These are phyloP conservation scores for Arthroderma uncinatum DNA, from an alignment of 2,329 filamentous ascomycete species.

Conservation along the genomic window DNA sequence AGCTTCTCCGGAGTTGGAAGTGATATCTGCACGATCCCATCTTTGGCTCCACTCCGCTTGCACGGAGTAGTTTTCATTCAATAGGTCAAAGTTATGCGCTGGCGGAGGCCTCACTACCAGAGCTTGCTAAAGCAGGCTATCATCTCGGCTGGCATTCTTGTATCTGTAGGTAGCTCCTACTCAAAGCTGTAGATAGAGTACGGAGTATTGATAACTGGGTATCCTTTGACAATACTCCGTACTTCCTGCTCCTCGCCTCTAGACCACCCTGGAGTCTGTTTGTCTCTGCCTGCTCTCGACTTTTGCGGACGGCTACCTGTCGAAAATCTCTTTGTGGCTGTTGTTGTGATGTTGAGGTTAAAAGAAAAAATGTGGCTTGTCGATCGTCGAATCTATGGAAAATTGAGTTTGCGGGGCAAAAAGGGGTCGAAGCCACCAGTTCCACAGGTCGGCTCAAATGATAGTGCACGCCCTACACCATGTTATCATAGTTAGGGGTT, in stretches of 20 bases:
- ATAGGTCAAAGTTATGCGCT: neutral
- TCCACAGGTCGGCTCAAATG: neutral
- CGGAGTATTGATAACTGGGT: no score
- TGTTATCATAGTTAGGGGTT: neutral
- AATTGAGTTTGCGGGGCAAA: slow-evolving; percentile 3
- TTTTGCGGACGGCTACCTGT: no score
- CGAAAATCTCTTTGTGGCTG: neutral
- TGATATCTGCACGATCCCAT: neutral
- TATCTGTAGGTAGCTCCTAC: no score
- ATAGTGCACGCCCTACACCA: no score
- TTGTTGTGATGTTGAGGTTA: neutral
- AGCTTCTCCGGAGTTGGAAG: neutral
- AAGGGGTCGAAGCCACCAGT: neutral
- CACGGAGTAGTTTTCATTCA: neutral
- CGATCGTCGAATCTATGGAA: slow-evolving; percentile 1
- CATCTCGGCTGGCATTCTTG: no score
- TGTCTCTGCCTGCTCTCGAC: no score
- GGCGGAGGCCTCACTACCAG: neutral
- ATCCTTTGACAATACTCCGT: no score
- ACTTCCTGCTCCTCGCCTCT: no score
- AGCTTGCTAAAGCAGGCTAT: no score
- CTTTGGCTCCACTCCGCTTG: neutral
- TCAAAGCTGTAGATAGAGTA: no score
- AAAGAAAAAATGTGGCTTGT: neutral
- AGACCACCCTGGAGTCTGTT: neutral